Percentiles rank a stretch among this genome's conserved stretches.
These are phyloP conservation scores for Primulina tabacum DNA, from an alignment of 257 asterid genomes.

Conservation along the genomic window DNA sequence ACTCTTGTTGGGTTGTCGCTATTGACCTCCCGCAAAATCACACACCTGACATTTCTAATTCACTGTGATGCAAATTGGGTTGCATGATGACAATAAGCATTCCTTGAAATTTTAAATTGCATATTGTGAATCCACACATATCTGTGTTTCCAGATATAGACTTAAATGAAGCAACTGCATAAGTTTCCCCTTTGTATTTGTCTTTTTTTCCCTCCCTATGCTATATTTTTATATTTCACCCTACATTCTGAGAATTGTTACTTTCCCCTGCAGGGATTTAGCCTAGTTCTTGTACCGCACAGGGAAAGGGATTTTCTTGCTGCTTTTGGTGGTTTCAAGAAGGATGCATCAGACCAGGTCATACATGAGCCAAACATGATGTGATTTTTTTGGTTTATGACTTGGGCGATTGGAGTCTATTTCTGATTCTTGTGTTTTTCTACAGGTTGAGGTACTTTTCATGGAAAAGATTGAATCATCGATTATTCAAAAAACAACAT, in stretches of 20 bases:
- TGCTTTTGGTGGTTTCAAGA: conserved; percentile 94
- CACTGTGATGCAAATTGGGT: not conserved
- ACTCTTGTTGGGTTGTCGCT: not conserved
- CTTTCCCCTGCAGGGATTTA: conserved; percentile 71
- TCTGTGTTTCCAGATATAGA: conserved; percentile 10
- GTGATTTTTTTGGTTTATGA: conserved; percentile 18
- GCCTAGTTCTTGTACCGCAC: conserved; percentile 89
- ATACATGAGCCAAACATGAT: conserved; percentile 17
- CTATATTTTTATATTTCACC: not conserved
- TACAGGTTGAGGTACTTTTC: conserved; percentile 85
- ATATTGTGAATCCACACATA: conserved; percentile 2
- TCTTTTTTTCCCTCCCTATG: not conserved
- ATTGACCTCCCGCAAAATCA: not conserved
- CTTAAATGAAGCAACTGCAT: conserved; percentile 9
- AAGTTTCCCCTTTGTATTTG: not conserved
- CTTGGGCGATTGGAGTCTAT: conserved; percentile 11
- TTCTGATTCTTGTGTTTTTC: conserved; percentile 13
- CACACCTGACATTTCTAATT: not conserved
- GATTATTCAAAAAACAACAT: conserved; percentile 62
- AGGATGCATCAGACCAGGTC: conserved; percentile 94
- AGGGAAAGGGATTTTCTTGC: conserved; percentile 91
- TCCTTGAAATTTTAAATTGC: conserved; percentile 10
- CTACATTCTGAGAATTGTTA: not conserved
- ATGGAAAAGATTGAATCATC: conserved; percentile 79
- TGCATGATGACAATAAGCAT: not conserved